phyloP scores from a whole-genome alignment of 441 rosid species.

The Euphorbia corollata region DNA sequence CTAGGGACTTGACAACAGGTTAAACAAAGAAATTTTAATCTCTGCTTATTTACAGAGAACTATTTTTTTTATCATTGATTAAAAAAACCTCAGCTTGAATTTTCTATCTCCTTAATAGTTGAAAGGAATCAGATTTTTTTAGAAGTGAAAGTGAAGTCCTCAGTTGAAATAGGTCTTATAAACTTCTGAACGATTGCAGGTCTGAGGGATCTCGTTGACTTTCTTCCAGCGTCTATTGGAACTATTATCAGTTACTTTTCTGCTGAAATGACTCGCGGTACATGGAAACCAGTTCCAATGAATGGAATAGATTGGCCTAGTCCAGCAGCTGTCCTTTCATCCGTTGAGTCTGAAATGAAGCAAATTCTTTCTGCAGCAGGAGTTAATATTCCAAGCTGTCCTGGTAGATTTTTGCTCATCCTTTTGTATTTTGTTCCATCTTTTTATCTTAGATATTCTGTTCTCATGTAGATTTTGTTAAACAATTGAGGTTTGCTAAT shows the following conservation, averaged over 20 bases:
- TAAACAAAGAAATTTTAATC: neutral
- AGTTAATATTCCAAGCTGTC: constrained; percentile 33
- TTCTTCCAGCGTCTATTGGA: constrained; percentile 60
- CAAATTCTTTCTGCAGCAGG: constrained; percentile 50
- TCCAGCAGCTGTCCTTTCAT: constrained; percentile 43
- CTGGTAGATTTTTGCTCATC: constrained; percentile 28
- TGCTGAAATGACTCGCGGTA: constrained; percentile 59
- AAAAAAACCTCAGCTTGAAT: constrained; percentile 4
- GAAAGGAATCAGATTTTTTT: neutral
- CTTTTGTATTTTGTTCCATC: neutral
- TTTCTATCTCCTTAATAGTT: neutral
- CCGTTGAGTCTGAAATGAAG: constrained; percentile 48
- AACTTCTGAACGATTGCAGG: constrained; percentile 35
- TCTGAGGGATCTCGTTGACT: constrained; percentile 59
- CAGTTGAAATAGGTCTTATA: constrained; percentile 5
- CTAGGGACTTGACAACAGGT: constrained; percentile 66
- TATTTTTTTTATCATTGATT: constrained; percentile 11
- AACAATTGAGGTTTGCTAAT: neutral
- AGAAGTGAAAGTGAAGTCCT: neutral
- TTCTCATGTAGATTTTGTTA: neutral
- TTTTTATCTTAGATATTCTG: neutral
- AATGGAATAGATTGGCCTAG: constrained; percentile 76
- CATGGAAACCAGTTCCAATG: constrained; percentile 65
- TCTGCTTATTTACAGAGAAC: neutral
- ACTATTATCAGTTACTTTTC: constrained; percentile 48